Percentiles rank a stretch among this genome's conserved stretches.
Conservation (phyloP, 495 filamentous ascomycete genomes). For the Hyaloscypha variabilis region DNA sequence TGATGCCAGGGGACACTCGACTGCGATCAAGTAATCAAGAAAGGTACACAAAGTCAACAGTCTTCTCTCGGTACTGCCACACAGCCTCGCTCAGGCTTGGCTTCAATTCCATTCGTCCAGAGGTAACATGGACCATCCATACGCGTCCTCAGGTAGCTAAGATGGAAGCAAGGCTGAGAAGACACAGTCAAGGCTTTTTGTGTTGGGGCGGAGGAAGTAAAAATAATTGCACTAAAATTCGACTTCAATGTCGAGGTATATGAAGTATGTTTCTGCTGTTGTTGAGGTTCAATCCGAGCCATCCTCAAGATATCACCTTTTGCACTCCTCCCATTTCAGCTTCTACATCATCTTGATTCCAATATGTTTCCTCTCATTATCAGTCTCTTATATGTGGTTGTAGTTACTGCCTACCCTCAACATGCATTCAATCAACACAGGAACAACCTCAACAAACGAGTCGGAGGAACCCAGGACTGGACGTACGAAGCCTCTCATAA, state of each 20-base stretch:
- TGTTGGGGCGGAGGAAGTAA: too few relatives aligned
- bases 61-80: not conserved
- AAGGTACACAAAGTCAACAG: too few relatives aligned
- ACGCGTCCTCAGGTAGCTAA: not conserved
- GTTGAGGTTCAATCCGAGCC: too few relatives aligned
- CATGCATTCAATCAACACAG: conserved; percentile 9
- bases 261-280: not conserved
- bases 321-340: too few relatives aligned
- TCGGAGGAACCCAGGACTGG: conserved; percentile 19
- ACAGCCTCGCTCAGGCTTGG: not conserved
- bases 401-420: conserved; percentile 18
- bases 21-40: too few relatives aligned
- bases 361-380: conserved; percentile 1
- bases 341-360: not conserved
- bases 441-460: conserved; percentile 8
- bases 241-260: not conserved
- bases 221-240: too few relatives aligned
- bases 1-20: too few relatives aligned
- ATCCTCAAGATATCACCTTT: too few relatives aligned
- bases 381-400: not conserved
- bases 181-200: too few relatives aligned
- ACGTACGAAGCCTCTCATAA: conserved; percentile 26
- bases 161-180: not conserved
- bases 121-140: not conserved
- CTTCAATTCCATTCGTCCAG: not conserved